These are phyloP conservation scores for Suillus luteus DNA, from an alignment of 768 basidiomycete genomes.

Conservation along the genomic window DNA sequence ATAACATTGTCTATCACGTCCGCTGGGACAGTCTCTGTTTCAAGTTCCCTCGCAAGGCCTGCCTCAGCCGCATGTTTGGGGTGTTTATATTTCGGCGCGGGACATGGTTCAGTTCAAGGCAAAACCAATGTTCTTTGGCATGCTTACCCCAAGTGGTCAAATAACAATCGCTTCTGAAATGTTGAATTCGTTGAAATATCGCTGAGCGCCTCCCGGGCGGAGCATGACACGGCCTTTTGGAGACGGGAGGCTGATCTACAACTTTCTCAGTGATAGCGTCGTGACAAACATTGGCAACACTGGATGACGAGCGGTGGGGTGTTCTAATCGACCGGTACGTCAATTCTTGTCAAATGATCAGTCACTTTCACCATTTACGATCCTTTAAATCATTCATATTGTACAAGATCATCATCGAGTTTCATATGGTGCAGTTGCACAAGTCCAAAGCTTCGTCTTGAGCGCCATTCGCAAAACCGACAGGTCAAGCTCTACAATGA, in stretches of 20 bases:
- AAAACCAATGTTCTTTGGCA: background rate
- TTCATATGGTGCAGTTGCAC: constrained; percentile 68
- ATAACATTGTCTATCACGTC: too few species aligned
- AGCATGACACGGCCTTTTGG: constrained; percentile 28
- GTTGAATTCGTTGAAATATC: constrained; percentile 64
- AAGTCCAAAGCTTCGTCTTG: too few species aligned
- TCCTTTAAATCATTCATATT: constrained; percentile 82
- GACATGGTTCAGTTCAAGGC: background rate
- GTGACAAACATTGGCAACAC: constrained; percentile 64
- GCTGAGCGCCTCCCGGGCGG: constrained; percentile 17
- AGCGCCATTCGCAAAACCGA: too few species aligned
- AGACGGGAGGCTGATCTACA: constrained; percentile 65
- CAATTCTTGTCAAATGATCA: constrained; percentile 28
- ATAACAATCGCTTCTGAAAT: constrained; percentile 83
- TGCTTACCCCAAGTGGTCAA: background rate
- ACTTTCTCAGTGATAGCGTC: constrained; percentile 68
- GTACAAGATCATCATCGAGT: constrained; percentile 77
- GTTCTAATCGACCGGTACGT: constrained; percentile 63
- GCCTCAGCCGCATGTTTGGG: background rate
- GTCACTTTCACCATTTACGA: constrained; percentile 83
- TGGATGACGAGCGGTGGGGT: constrained; percentile 82
- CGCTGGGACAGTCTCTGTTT: too few species aligned
- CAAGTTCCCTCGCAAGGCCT: too few species aligned
- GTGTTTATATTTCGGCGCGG: background rate
- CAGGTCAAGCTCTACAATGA: too few species aligned